phyloP scores from a whole-genome alignment of 2,329 filamentous ascomycete genomes.

The Hortaea werneckii region DNA sequence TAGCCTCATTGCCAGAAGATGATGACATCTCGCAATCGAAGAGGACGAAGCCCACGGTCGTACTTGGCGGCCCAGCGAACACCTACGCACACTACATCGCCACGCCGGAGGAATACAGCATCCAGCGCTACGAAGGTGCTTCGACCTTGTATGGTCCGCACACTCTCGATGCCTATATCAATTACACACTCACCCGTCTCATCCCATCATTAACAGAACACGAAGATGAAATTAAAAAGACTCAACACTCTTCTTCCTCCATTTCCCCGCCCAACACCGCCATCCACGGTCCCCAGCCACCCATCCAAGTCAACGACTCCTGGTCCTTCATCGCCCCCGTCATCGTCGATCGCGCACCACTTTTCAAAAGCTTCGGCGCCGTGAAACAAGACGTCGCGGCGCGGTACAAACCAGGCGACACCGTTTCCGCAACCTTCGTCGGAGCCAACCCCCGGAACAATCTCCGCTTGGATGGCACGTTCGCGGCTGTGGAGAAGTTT shows the following conservation, averaged over 20 bases:
- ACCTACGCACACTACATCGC: constrained; percentile 77
- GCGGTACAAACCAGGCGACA: constrained; percentile 44
- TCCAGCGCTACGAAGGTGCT: constrained; percentile 92
- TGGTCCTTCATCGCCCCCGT: constrained; percentile 74
- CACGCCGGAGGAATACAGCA: constrained; percentile 67
- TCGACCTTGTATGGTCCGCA: constrained; percentile 79
- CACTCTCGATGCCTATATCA: constrained; percentile 78
- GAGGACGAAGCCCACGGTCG: constrained; percentile 51
- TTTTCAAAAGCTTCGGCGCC: constrained; percentile 61
- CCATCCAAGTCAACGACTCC: constrained; percentile 66
- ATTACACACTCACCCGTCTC: constrained; percentile 57
- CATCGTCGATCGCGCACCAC: constrained; percentile 57
- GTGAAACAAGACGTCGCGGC: constrained; percentile 48
- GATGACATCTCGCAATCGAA: constrained; percentile 10
- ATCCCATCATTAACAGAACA: background rate
- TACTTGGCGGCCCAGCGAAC: constrained; percentile 82
- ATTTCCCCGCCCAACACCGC: constrained; percentile 21
- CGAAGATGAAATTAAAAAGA: constrained; percentile 11
- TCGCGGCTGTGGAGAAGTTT: constrained; percentile 61
- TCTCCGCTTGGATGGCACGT: constrained; percentile 67
- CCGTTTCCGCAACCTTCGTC: constrained; percentile 62
- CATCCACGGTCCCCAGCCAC: constrained; percentile 54
- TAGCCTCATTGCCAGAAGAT: constrained; percentile 19
- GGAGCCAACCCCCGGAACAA: constrained; percentile 88
- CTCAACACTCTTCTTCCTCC: constrained; percentile 2